phyloP scores from a whole-genome alignment of 495 filamentous ascomycete species.

The Aspergillus affinis region DNA sequence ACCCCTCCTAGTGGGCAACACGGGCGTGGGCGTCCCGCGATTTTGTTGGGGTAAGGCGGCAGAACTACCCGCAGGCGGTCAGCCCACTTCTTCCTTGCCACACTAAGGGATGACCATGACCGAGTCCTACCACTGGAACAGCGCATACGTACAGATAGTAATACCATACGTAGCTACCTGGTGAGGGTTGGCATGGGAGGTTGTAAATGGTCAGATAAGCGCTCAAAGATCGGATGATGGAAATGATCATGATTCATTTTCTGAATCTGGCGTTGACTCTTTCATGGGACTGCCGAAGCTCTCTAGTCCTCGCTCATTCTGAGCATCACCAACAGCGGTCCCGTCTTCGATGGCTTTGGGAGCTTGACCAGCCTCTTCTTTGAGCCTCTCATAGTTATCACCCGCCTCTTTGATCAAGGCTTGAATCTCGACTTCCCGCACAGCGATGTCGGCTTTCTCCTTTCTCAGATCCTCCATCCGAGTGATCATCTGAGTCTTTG shows the following conservation, averaged over 20 bases:
- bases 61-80: no score
- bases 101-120: no score
- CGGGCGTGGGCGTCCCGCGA: no score
- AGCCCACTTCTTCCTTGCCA: no score
- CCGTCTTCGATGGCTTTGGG: slow-evolving; percentile 27
- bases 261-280: slow-evolving; percentile 27
- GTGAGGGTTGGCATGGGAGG: no score
- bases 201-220: neutral
- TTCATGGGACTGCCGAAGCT: slow-evolving; percentile 38
- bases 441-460: slow-evolving; percentile 69
- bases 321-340: slow-evolving; percentile 28
- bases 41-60: no score
- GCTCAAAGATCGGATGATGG: neutral
- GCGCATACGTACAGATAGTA: no score
- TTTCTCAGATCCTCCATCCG: slow-evolving; percentile 60
- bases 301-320: slow-evolving; percentile 42
- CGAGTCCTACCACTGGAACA: no score
- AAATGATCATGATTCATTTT: slow-evolving; percentile 23
- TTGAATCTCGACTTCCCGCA: slow-evolving; percentile 79
- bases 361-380: slow-evolving; percentile 50
- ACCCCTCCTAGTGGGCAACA: no score
- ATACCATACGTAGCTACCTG: no score
- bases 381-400: slow-evolving; percentile 68
- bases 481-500: slow-evolving; percentile 51
- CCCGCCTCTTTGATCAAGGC: slow-evolving; percentile 77